Percentiles rank a stretch among this genome's conserved stretches.
phyloP scores from a whole-genome alignment of 208 protist species.

The Acanthamoeba sp. region DNA sequence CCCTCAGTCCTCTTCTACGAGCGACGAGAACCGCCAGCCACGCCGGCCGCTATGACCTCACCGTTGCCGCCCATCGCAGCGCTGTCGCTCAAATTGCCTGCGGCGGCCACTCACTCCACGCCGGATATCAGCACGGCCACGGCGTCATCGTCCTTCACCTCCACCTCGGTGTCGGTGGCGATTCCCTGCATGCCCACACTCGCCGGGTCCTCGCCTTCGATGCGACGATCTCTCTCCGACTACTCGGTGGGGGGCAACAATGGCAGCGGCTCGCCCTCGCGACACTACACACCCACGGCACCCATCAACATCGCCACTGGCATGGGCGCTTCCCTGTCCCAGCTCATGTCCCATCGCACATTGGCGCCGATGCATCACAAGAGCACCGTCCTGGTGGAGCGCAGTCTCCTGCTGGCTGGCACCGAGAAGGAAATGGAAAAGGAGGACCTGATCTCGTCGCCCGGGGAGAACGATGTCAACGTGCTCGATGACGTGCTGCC shows the following conservation, averaged over 20 bases:
- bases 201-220: not conserved
- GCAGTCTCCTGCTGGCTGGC: not conserved
- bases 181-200: not conserved
- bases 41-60: not conserved
- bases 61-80: not conserved
- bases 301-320: slow-evolving; percentile 21
- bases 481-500: slow-evolving; percentile 38
- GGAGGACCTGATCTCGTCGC: slow-evolving; percentile 46
- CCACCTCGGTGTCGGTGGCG: not conserved
- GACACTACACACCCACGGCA: slow-evolving; percentile 35
- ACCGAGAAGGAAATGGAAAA: slow-evolving; percentile 41
- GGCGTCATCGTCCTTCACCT: slow-evolving; percentile 2
- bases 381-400: not conserved
- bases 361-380: not conserved
- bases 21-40: not conserved
- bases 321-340: slow-evolving; percentile 28
- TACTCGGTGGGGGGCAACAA: not conserved
- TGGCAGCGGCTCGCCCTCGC: not conserved
- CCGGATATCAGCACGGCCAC: not conserved
- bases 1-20: slow-evolving; percentile 60
- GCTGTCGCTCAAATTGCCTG: not conserved
- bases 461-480: not conserved
- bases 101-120: not conserved
- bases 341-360: not conserved
- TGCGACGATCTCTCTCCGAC: not conserved